Percentiles rank a stretch among this genome's conserved stretches.
These are phyloP conservation scores for Schizopora paradoxa DNA, from an alignment of 1,284 basidiomycete species.

Conservation along the genomic window DNA sequence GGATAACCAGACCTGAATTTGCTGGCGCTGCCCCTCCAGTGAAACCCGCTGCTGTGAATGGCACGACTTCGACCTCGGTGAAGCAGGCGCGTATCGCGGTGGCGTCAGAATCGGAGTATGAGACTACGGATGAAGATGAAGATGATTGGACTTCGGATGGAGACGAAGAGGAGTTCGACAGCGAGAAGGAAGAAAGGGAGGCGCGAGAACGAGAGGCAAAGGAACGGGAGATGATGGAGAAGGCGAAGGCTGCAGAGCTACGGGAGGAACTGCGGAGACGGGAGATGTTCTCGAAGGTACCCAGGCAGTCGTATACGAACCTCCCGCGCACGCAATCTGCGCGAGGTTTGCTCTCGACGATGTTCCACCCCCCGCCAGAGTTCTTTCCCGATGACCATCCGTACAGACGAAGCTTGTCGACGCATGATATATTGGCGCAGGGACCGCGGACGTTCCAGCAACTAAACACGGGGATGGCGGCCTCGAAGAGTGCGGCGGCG, in stretches of 20 bases:
- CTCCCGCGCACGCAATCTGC: constrained; percentile 39
- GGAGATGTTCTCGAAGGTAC: constrained; percentile 75
- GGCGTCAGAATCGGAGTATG: constrained; percentile 15
- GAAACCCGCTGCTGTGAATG: too few species aligned
- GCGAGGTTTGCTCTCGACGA: constrained; percentile 59
- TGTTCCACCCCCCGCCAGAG: constrained; percentile 64
- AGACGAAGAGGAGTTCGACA: constrained; percentile 24
- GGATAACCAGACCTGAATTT: too few species aligned
- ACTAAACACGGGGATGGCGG: constrained; percentile 26
- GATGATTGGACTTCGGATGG: constrained; percentile 1
- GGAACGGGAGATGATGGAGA: constrained; percentile 24
- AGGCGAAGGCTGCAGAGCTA: constrained; percentile 34
- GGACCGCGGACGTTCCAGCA: constrained; percentile 6
- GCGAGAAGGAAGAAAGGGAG: constrained; percentile 27
- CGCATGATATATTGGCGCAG: constrained; percentile 37
- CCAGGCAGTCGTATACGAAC: constrained; percentile 59
- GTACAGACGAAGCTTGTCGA: constrained; percentile 46
- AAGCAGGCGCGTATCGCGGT: constrained; percentile 12
- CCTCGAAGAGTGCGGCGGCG: constrained; percentile 62
- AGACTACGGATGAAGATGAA: constrained; percentile 17
- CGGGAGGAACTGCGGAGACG: constrained; percentile 64
- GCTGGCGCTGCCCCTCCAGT: too few species aligned
- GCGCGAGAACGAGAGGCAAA: constrained; percentile 15
- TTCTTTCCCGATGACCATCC: constrained; percentile 56
- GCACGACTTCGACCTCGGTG: constrained; percentile 2